Evolutionary conservation across 2,329 filamentous ascomycete species (phyloP), one percentile per base, ranked within the genome.

Genomic region (Xylaria sp.): DNA sequence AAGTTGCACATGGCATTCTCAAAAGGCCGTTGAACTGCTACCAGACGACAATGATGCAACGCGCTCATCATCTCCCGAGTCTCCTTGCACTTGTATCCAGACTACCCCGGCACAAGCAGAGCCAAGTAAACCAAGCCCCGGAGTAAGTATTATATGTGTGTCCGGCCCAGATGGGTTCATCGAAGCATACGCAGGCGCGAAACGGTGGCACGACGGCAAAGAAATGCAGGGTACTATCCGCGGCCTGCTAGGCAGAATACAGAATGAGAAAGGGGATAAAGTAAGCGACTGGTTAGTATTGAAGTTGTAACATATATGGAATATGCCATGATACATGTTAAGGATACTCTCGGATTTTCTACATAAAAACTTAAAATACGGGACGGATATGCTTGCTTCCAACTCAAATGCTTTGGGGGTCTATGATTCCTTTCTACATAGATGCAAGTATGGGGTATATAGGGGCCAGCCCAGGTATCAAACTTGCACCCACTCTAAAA

Each of bases 141-240:
- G 87, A 0, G 87, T 86, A 71, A 90, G 90, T 68, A 78, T 97
- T 23, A 83, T 98, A n/a, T 84, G 97, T 65, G 88, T 98, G 1
- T 97, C 94, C 0, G 96, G 96, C 0, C 95, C 96, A 0, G 93
- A 97, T 63, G 95, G 96, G 0, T 98, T 98, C 80, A 86, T 98
- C 47, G 86, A 88, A 51, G 87, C 91, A 71, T 93, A 92, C 81
- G 93, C 93, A 2, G 95, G 96, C 1, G 84, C 90, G 10, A 97
- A 97, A 81, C 81, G 88, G 2, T 97, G 93, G 92, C 82, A 85
- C 12, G 86, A 86, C 32, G 93, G 93, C 0, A 83, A 83, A 66
- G 92, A 97, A 80, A 84, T 87, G 12, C 94, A 97, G 76, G 94
- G 94, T 0, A 85, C 87, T 0, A 81, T 97, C 0, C 86, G 87